A percentile compares a stretch with the other conserved stretches of the same genome.
These are phyloP conservation scores for Micractinium conductrix DNA, from an alignment of 139 green algal genomes.

Conservation along the genomic window DNA sequence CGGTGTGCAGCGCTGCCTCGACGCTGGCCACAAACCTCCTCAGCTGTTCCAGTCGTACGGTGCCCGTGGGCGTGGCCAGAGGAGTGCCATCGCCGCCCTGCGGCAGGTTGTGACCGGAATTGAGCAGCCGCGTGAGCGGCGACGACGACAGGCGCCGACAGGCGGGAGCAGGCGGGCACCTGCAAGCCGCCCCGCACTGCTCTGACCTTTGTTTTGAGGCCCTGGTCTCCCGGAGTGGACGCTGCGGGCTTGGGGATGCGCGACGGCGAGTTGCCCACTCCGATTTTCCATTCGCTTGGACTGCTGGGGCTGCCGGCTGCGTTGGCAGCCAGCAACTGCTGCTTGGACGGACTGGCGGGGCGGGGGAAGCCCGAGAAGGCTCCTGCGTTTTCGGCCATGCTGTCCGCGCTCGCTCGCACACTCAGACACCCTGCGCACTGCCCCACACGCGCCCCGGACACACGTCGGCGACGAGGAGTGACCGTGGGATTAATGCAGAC, in stretches of 20 bases:
- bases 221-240: not conserved
- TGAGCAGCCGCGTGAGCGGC: not conserved
- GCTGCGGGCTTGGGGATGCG: not conserved
- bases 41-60: too few relatives aligned
- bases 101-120: not conserved
- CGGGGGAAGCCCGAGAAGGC: not conserved
- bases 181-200: not conserved
- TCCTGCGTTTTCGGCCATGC: not conserved
- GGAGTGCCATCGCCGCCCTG: conserved; percentile 19
- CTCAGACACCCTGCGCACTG: not conserved
- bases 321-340: not conserved
- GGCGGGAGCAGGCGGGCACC: not conserved
- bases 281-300: not conserved
- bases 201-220: not conserved
- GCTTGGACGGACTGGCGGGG: not conserved
- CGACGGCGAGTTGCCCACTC: not conserved
- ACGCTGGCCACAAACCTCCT: too few relatives aligned
- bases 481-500: too few relatives aligned
- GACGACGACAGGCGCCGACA: conserved; percentile 2
- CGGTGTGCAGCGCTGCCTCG: too few relatives aligned
- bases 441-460: too few relatives aligned
- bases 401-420: not conserved
- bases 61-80: conserved; percentile 25
- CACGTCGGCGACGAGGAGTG: too few relatives aligned
- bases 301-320: not conserved